Conservation (phyloP, 257 asterid species). For the Lantana camara region DNA sequence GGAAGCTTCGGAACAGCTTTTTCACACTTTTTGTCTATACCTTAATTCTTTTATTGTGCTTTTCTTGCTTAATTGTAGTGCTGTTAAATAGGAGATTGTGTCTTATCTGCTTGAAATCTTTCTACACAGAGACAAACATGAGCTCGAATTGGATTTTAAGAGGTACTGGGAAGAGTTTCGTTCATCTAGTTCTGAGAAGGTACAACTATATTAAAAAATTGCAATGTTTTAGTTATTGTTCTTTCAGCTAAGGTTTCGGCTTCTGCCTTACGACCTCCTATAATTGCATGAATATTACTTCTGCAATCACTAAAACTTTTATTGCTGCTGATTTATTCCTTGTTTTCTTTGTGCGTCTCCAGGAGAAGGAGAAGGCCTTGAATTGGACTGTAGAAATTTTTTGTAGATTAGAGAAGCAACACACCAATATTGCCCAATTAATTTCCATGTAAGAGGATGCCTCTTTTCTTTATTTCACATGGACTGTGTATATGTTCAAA, state of each 20-base stretch:
- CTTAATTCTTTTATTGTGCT: slow-evolving; percentile 11
- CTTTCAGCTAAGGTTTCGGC: not conserved
- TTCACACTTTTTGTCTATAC: slow-evolving; percentile 15
- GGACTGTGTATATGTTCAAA: slow-evolving; percentile 21
- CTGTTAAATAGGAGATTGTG: slow-evolving; percentile 20
- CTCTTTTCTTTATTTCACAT: slow-evolving; percentile 32
- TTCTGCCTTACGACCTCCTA: slow-evolving; percentile 4
- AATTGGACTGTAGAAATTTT: slow-evolving; percentile 86
- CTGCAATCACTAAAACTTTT: not conserved
- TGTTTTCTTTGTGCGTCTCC: slow-evolving; percentile 46
- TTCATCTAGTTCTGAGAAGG: slow-evolving; percentile 75
- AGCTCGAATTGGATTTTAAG: slow-evolving; percentile 92
- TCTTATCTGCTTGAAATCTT: slow-evolving; percentile 14
- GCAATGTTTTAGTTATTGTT: slow-evolving; percentile 7
- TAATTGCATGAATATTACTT: not conserved
- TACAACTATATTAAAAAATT: too few relatives aligned
- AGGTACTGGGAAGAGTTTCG: slow-evolving; percentile 98
- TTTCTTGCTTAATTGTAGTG: slow-evolving; percentile 19
- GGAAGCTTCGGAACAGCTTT: slow-evolving; percentile 1
- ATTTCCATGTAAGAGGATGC: slow-evolving; percentile 68
- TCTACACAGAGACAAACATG: slow-evolving; percentile 64
- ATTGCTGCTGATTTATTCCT: slow-evolving; percentile 18
- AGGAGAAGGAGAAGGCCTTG: slow-evolving; percentile 98
- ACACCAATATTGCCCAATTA: slow-evolving; percentile 79
- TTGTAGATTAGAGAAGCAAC: slow-evolving; percentile 97